A percentile compares a stretch with the other conserved stretches of the same genome.
These are phyloP conservation scores for Luvunga scandens DNA, from an alignment of 345 rosid genomes.

Conservation along the genomic window DNA sequence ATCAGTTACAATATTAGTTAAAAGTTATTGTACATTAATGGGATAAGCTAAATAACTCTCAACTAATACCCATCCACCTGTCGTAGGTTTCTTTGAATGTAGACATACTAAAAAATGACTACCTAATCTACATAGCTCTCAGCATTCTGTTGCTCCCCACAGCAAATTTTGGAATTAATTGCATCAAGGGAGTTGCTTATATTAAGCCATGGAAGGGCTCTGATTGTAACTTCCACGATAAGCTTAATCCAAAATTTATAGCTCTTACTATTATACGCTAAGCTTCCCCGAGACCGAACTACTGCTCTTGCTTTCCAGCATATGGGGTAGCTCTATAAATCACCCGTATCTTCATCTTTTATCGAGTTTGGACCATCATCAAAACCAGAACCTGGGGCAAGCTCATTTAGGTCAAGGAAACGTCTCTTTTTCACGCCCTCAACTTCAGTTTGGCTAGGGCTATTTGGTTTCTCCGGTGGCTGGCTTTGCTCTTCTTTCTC, in stretches of 20 bases:
- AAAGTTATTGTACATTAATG: constrained; percentile 59
- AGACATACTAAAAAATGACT: constrained; percentile 62
- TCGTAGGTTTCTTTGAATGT: constrained; percentile 43
- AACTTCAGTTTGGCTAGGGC: constrained; percentile 56
- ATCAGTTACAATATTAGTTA: constrained; percentile 40
- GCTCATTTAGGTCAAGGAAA: constrained; percentile 88
- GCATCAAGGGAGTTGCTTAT: constrained; percentile 37
- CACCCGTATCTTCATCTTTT: constrained; percentile 65
- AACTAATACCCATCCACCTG: constrained; percentile 34
- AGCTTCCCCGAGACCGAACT: constrained; percentile 29
- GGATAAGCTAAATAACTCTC: constrained; percentile 38
- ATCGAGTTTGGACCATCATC: constrained; percentile 81
- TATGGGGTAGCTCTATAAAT: constrained; percentile 47
- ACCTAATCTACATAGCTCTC: constrained; percentile 71
- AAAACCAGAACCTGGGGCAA: constrained; percentile 90
- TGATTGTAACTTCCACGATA: constrained; percentile 27
- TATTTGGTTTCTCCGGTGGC: constrained; percentile 42
- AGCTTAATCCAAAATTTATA: constrained; percentile 51
- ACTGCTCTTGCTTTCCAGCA: constrained; percentile 29
- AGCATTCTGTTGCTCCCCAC: constrained; percentile 31
- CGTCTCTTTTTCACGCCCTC: constrained; percentile 53
- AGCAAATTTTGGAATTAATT: constrained; percentile 33
- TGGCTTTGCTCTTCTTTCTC: constrained; percentile 43
- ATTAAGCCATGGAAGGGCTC: constrained; percentile 40
- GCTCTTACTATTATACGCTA: constrained; percentile 35